Percentiles rank a stretch among this genome's conserved stretches.
These are phyloP conservation scores for Nicotiana obtusifolia DNA, from an alignment of 257 asterid genomes.

Conservation along the genomic window DNA sequence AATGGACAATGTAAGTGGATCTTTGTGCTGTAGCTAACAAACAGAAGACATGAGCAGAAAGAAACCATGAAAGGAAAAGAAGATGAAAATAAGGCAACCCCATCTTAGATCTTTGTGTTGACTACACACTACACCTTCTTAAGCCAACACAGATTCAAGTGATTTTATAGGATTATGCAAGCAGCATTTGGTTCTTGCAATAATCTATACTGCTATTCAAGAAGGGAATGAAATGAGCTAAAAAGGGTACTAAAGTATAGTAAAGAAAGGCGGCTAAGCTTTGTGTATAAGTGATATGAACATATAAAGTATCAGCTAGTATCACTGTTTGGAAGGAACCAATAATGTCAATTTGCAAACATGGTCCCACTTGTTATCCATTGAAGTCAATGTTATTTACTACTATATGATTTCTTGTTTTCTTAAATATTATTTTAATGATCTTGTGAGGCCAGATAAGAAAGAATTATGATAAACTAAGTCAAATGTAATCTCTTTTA, in stretches of 20 bases:
- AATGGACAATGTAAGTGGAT: constrained; percentile 20
- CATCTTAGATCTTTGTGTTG: neutral
- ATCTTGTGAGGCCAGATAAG: neutral
- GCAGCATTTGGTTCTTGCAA: neutral
- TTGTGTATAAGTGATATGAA: neutral
- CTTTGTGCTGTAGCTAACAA: neutral
- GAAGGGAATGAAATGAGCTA: neutral
- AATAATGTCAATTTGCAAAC: neutral
- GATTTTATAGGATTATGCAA: neutral
- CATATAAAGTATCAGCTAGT: neutral
- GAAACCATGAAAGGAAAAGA: neutral
- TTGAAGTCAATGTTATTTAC: neutral
- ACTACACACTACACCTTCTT: neutral
- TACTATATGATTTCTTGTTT: neutral
- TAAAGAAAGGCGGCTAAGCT: neutral
- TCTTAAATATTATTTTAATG: neutral
- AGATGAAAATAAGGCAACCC: neutral
- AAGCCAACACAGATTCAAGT: neutral
- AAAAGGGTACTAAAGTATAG: neutral
- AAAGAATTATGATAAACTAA: neutral
- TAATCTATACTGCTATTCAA: neutral
- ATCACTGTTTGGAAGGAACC: neutral
- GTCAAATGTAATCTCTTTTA: neutral
- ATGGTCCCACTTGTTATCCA: neutral
- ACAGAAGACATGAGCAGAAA: neutral